Evolutionary conservation across 2,329 filamentous ascomycete genomes (phyloP).

Genomic region (Parastagonospora nodorum): DNA sequence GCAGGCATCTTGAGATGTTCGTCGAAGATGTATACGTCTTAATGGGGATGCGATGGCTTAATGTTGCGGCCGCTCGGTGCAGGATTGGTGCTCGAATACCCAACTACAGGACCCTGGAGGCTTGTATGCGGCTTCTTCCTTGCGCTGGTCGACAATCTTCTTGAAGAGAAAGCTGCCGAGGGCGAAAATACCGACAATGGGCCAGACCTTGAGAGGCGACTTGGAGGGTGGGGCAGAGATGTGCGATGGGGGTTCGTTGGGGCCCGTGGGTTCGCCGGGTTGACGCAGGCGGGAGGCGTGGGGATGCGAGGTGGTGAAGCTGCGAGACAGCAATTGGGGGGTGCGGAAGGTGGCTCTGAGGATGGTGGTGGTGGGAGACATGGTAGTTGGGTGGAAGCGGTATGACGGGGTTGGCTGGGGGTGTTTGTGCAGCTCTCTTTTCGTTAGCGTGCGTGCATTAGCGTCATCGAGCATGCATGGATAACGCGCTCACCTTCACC

Average conservation of each 20-base stretch:
- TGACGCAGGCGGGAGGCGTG: conserved; percentile 38
- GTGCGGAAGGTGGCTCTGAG: conserved; percentile 11
- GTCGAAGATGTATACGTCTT: conserved; percentile 9
- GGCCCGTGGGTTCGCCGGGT: conserved; percentile 42
- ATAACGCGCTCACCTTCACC: conserved; percentile 1
- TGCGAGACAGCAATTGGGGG: conserved; percentile 20
- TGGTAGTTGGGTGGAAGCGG: conserved; percentile 31
- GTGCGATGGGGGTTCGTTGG: conserved; percentile 46
- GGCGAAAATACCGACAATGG: conserved; percentile 54
- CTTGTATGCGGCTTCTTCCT: conserved; percentile 40
- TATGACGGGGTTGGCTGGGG: conserved; percentile 29
- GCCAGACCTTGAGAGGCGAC: conserved; percentile 49
- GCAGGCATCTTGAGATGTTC: conserved; percentile 40
- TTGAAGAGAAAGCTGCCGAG: conserved; percentile 54
- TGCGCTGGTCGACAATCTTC: conserved; percentile 52
- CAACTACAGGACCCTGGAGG: conserved; percentile 19
- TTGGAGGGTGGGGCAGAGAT: conserved; percentile 44
- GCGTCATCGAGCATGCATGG: background rate
- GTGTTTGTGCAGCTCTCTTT: conserved; percentile 27
- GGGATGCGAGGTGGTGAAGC: conserved; percentile 28
- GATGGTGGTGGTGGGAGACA: conserved; percentile 30
- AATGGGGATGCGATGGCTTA: conserved; percentile 33
- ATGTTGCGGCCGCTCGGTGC: conserved; percentile 34
- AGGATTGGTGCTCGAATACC: conserved; percentile 23
- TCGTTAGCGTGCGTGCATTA: conserved; percentile 27